These are phyloP conservation scores for Scheffersomyces stipitis DNA, from an alignment of 805 yeast species.

Conservation along the genomic window DNA sequence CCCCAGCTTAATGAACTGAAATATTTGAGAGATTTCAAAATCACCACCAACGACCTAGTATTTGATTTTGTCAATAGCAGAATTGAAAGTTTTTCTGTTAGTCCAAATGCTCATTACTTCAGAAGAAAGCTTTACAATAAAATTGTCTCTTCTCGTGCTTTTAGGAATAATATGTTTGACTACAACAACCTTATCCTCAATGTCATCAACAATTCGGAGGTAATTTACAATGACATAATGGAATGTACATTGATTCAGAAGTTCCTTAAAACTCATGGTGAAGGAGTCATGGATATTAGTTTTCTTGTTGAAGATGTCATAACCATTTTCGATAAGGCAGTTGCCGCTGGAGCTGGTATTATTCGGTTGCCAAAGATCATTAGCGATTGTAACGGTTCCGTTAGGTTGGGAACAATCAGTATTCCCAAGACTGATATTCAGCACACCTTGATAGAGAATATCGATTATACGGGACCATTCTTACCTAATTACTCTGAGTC, in stretches of 20 bases:
- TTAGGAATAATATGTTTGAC: constrained; percentile 8
- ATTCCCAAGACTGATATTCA: constrained; percentile 57
- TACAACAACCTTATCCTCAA: constrained; percentile 11
- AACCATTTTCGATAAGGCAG: constrained; percentile 45
- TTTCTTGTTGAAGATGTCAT: constrained; percentile 58
- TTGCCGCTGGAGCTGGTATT: constrained; percentile 51
- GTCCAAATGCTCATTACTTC: constrained; percentile 2
- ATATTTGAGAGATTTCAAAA: constrained; percentile 6
- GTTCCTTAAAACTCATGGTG: constrained; percentile 57
- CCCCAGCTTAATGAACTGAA: constrained; percentile 19
- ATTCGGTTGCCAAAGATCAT: constrained; percentile 24
- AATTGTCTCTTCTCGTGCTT: constrained; percentile 11
- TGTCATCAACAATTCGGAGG: constrained; percentile 15
- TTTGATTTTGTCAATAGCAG: constrained; percentile 40
- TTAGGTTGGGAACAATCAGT: constrained; percentile 48
- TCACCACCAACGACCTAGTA: constrained; percentile 25
- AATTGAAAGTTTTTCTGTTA: constrained; percentile 8
- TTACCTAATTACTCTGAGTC: constrained; percentile 48
- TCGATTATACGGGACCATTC: constrained; percentile 40
- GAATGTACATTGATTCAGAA: constrained; percentile 18
- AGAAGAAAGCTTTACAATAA: constrained; percentile 12
- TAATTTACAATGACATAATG: constrained; percentile 15
- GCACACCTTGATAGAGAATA: constrained; percentile 65
- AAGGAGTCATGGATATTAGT: constrained; percentile 76
- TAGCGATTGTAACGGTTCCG: constrained; percentile 50